A percentile compares a stretch with the other conserved stretches of the same genome.
These are phyloP conservation scores for Hymenoscyphus albidus DNA, from an alignment of 2,329 filamentous ascomycete genomes.

Conservation along the genomic window DNA sequence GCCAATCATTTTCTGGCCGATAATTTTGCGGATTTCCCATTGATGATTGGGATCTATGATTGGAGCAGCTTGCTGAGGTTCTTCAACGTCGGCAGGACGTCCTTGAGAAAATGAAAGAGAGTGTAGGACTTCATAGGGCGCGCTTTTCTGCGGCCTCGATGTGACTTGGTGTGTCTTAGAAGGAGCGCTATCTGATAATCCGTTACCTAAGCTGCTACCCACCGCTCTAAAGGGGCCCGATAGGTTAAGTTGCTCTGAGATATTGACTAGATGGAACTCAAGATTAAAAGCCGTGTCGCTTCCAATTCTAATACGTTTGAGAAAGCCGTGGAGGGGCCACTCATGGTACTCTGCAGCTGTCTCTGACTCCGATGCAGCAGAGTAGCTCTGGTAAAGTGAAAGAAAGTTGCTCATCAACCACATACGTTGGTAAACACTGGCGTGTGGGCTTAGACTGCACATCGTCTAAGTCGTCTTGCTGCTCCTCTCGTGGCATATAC, in stretches of 20 bases:
- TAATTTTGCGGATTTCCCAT: constrained; percentile 15
- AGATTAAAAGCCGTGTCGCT: constrained; percentile 22
- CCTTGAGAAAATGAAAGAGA: constrained; percentile 23
- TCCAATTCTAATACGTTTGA: constrained; percentile 16
- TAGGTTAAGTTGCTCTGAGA: constrained; percentile 18
- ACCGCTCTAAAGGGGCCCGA: constrained; percentile 15
- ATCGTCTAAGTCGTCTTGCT: neutral
- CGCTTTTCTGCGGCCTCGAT: constrained; percentile 20
- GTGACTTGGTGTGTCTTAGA: constrained; percentile 19
- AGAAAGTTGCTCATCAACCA: too few species aligned
- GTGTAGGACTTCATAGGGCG: constrained; percentile 16
- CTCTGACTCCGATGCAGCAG: constrained; percentile 9
- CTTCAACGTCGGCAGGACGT: neutral
- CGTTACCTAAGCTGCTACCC: constrained; percentile 8
- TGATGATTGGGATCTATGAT: neutral
- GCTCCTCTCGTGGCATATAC: neutral
- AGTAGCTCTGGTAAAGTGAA: constrained; percentile 14
- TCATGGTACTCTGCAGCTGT: constrained; percentile 22
- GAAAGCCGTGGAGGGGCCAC: constrained; percentile 22
- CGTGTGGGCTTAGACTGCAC: too few species aligned
- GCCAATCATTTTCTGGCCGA: constrained; percentile 7
- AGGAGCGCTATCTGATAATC: constrained; percentile 13
- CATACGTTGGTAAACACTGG: too few species aligned
- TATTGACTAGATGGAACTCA: constrained; percentile 21
- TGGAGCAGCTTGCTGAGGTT: neutral